Base-by-base conservation (phyloP, 768 basidiomycete genomes). In the Pilatotrama ljubarskyi region DNA sequence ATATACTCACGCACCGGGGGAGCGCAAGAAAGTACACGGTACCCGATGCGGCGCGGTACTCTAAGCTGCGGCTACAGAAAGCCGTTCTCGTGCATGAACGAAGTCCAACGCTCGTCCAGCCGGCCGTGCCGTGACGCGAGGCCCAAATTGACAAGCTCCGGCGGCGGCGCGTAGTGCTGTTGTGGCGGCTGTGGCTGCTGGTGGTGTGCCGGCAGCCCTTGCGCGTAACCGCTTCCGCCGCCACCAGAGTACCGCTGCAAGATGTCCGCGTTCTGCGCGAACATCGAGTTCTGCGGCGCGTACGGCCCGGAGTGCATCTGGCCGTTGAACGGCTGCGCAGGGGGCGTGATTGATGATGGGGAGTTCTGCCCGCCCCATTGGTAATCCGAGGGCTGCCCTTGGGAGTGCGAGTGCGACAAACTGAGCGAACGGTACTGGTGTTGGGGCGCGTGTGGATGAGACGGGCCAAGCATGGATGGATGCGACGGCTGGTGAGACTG, bases 71-170 rank as follows among this genome's bases (percentile, higher is more conserved):
- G 22, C 14, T 76, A 77, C 32, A 80, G 68, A 61, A 77, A 74
- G 2, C 83, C 81, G 8, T 80, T 82, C 55, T 85, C 80, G 22
- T 81, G 80, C 82, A 86, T 83, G 65, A 86, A 85, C 26, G 79
- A 80, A 55, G 79, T 79, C 85, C 85, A 86, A 22, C 82, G 74
- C 66, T 83, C 82, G 51, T 83, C 82, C 38, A 85, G 66, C 37
- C 82, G 73, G 43, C 82, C 82, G 59, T 80, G 80, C 22, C 82
- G 75, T 10, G 85, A 74, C 5, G 84, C 84, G 24, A 89, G 73
- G 7, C 88, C 88, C 3, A 89, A 76, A 55, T 84, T 79, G 0
- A 83, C 80, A 17, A 88, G 72, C 52, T 85, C 84, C 17, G 74
- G 67, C 40, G 73, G 72, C 42, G 66, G 69, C 7, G 64, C 58